Base-by-base conservation (phyloP, 441 rosid genomes). In the Erodium trifolium region DNA sequence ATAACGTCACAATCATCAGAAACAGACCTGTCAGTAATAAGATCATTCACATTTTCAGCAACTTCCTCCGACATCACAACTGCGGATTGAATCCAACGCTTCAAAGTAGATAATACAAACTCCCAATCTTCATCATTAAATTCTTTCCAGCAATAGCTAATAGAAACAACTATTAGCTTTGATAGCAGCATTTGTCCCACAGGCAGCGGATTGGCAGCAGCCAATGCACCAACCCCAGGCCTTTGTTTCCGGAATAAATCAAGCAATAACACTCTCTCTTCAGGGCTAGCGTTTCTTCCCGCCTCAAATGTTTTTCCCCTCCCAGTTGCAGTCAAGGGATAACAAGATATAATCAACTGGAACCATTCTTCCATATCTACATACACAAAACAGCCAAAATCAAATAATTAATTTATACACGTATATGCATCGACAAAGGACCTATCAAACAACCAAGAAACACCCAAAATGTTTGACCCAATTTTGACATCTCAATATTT, bases 281-380 rank as follows among this genome's bases (percentile, higher is more conserved):
- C 82, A 41, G 67, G 74, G 79, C 86, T 81, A 70, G 86, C 79
- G 67, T 71, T 72, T 78, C 92, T 90, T 73, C 71, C 91, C 55
- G 78, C 78, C 77, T 82, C 82, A 82, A 82, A 76, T 39, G 78
- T 81, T 82, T 84, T 87, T 69, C 65, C 60, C 72, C 73, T 84
- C 29, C 72, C 74, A 10, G 53, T 71, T 68, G 74, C 75, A 51
- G 82, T 81, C 34, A 89, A 66, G 65, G 96, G 97, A 79, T 90
- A 94, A 85, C 97, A 94, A 79, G 91, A 84, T 66, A 88, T 63
- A 79, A 90, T 87, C 77, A 94, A 82, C 71, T 82, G 88, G 78
- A 90, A 83, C 99, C 96, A 94, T 53, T 88, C 96, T 76, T 87
- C 90, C 93, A 82, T 84, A 78, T 87, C 99, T 94, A 73, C 67